Base-by-base conservation (phyloP, 768 basidiomycete species). In the Xerocomellus amylosporus region DNA sequence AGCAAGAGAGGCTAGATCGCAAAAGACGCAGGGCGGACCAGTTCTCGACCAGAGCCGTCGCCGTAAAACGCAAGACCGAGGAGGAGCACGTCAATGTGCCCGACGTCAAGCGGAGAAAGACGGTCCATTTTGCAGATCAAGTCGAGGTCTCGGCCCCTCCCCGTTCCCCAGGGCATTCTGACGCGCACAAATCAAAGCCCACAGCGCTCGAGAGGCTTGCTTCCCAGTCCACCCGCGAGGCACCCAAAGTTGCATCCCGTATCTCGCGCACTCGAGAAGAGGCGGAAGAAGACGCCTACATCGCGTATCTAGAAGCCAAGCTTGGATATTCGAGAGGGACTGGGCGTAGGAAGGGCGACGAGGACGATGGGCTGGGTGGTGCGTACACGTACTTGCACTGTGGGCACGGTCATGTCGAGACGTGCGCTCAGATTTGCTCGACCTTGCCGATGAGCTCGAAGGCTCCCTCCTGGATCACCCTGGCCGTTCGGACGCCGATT, bases 291-390 rank as follows among this genome's bases (percentile, higher is more conserved):
- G 93, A 95, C 63, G 79, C 80, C 0, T 92, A 95, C 65, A 97
- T 98, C 41, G 79, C 84, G 0, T 86, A 88, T 71, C 73, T 97
- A 12, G 95, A 98, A 69, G 75, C 79, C 0, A 87, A 86, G 68
- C 79, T 97, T 17, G 85, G 89, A 4, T 76, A 85, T 41, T 12
- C 61, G 47, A 69, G 34, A 73, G 78, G 53, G 65, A 73, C 42
- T 70, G 75, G 53, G 73, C 77, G 79, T 58, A 78, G 69, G 17
- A 76, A 71, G 24, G 74, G 71, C 0, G 66, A 77, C 33, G 86
- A 84, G 37, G 83, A 82, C 2, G 95, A 98, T 70, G 94, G 93
- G 5, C 73, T 97, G 15, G 90, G 87, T 62, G 95, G 95, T 93
- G 64, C 26, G 78, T 69, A 3, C 51, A 28, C 52, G 31, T 6